A percentile compares a stretch with the other conserved stretches of the same genome.
Evolutionary conservation across 2,329 filamentous ascomycete genomes (phyloP).

Genomic region (Penicillium sp.): DNA sequence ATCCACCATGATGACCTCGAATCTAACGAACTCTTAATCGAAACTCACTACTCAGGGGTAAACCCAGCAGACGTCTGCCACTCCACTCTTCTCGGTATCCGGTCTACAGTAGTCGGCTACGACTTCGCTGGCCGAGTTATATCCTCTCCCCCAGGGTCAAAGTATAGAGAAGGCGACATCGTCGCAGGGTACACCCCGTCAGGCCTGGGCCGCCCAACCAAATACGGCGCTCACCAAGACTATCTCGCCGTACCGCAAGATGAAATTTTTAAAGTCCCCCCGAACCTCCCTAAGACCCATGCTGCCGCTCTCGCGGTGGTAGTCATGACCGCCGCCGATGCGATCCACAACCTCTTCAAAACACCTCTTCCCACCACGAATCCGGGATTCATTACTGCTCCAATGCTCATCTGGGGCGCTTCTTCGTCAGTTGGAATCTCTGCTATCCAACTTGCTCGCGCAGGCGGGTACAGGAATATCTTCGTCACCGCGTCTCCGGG

Average conservation of each 20-base stretch:
- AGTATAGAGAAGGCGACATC: neutral
- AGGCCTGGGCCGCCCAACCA: neutral
- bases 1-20: no score
- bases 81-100: conserved; percentile 6
- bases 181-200: neutral
- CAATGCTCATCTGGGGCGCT: conserved; percentile 12
- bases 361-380: neutral
- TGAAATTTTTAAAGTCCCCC: conserved; percentile 8
- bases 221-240: conserved; percentile 6
- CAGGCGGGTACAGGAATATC: conserved; percentile 23
- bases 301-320: neutral
- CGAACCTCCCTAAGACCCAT: neutral
- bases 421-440: conserved; percentile 5
- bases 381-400: neutral
- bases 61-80: conserved; percentile 16
- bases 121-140: conserved; percentile 12
- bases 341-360: neutral
- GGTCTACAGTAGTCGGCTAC: conserved; percentile 10
- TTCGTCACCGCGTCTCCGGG: conserved; percentile 32
- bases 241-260: conserved; percentile 3
- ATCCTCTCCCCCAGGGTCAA: neutral
- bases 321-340: neutral
- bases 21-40: no score
- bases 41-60: neutral
- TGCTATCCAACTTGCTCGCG: conserved; percentile 8